phyloP scores from a whole-genome alignment of 495 filamentous ascomycete genomes.

The Staphylotrichum tortipilum region DNA sequence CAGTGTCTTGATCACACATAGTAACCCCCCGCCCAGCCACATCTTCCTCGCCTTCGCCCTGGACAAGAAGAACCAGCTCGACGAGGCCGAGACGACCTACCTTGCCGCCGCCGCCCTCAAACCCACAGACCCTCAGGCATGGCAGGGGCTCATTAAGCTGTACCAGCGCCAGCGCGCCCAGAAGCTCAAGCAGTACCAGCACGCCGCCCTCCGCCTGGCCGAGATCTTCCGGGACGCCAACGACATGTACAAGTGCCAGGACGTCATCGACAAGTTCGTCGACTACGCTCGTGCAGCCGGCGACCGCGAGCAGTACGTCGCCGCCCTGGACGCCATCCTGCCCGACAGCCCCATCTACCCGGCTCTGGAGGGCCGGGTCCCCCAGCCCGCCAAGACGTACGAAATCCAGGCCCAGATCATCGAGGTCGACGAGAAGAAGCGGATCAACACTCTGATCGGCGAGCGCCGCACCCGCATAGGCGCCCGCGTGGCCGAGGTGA shows the following conservation, averaged over 20 bases:
- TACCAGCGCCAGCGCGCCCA: slow-evolving; percentile 66
- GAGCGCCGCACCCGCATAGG: slow-evolving; percentile 83
- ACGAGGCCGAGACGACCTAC: slow-evolving; percentile 69
- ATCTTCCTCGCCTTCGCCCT: slow-evolving; percentile 74
- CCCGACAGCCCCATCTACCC: slow-evolving; percentile 70
- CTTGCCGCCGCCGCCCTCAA: slow-evolving; percentile 55
- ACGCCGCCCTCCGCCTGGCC: slow-evolving; percentile 63
- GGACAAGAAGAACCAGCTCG: slow-evolving; percentile 61
- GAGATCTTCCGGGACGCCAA: slow-evolving; percentile 61
- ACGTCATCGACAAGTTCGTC: slow-evolving; percentile 71
- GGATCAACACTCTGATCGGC: slow-evolving; percentile 83
- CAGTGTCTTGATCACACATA: background rate
- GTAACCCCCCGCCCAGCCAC: slow-evolving; percentile 44
- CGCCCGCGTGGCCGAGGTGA: slow-evolving; percentile 73
- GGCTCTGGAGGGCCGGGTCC: slow-evolving; percentile 77
- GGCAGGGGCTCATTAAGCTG: slow-evolving; percentile 81
- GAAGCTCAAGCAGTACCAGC: slow-evolving; percentile 65
- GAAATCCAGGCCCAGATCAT: slow-evolving; percentile 74
- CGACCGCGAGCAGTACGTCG: slow-evolving; percentile 59
- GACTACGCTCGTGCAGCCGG: slow-evolving; percentile 62
- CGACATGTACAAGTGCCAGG: slow-evolving; percentile 62
- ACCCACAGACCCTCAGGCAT: slow-evolving; percentile 54
- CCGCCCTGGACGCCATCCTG: slow-evolving; percentile 64
- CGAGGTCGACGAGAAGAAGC: slow-evolving; percentile 80
- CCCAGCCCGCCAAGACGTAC: slow-evolving; percentile 73